Evolutionary conservation across 306 rosid species (phyloP), one percentile per base, ranked within the genome.

Genomic region (Coriaria nepalensis): DNA sequence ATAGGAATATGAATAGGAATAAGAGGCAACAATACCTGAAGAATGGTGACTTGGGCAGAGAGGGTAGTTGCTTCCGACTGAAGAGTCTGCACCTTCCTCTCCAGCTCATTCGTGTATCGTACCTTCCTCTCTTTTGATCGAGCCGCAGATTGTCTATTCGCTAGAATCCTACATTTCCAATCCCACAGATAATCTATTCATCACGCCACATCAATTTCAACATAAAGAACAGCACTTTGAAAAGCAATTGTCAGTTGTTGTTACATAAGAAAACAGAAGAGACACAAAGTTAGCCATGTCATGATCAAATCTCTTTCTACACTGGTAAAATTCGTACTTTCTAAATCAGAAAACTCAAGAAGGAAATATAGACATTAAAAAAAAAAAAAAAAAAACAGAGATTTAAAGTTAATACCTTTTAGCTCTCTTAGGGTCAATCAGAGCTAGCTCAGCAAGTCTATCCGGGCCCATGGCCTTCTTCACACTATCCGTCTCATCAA

Each of bases 61-160:
- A 90, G 95, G 37, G 85, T 90, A 58, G 95, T 90, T 56, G 98
- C 98, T 73, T 90, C 98, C 4, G 82, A 67, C 73, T 90, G 95
- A 73, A 90, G 95, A 2, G 93, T 90, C 71, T 90, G 98, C 39
- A 90, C 95, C 81, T 82, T 90, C 84, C 78, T 81, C 74, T 90
- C 98, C 77, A 90, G 61, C 68, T 90, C 98, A 56, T 50, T 68
- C 9, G 90, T 78, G 52, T 90, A 90, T 5, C 95, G 81, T 15
- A 74, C 68, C 65, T 90, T 90, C 66, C 98, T 77, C 81, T 90
- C 98, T 72, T 90, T 90, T 0, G 98, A 90, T 52, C 98, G 72
- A 5, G 98, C 98, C 0, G 98, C 98, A 5, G 98, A 90, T 75
- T 85, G 95, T 55, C 98, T 74, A 47, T 90, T 90, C 1, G 95